These are phyloP conservation scores for Lecanicillium sp. DNA, from an alignment of 2,329 filamentous ascomycete genomes.

Conservation along the genomic window DNA sequence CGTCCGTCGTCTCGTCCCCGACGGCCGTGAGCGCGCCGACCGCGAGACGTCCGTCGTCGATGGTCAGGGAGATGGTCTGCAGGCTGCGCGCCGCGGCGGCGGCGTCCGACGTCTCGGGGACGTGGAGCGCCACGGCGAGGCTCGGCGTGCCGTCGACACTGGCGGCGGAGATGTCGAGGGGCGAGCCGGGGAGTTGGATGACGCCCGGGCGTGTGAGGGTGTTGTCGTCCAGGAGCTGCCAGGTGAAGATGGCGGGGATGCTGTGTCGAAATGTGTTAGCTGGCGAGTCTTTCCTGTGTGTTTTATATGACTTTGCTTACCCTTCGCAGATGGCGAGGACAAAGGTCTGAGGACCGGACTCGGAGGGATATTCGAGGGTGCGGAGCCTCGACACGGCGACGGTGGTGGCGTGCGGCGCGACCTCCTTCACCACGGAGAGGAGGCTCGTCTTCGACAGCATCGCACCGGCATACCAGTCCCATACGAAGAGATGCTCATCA, in stretches of 20 bases:
- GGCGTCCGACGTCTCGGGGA: constrained; percentile 20
- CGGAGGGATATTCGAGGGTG: constrained; percentile 28
- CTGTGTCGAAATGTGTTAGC: constrained; percentile 28
- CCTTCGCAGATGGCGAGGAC: constrained; percentile 39
- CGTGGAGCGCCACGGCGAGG: constrained; percentile 37
- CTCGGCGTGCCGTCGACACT: constrained; percentile 19
- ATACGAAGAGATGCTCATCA: constrained; percentile 70
- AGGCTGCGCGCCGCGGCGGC: constrained; percentile 24
- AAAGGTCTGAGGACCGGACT: constrained; percentile 24
- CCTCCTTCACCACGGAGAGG: constrained; percentile 34
- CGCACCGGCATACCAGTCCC: constrained; percentile 65
- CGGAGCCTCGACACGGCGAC: constrained; percentile 43
- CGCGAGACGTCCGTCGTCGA: constrained; percentile 27
- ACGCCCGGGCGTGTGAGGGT: constrained; percentile 40
- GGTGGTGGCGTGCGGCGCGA: constrained; percentile 31
- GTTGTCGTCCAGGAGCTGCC: constrained; percentile 45
- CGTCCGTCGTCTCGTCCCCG: constrained; percentile 22
- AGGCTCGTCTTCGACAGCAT: constrained; percentile 52
- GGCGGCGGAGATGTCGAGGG: constrained; percentile 47
- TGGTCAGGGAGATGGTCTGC: constrained; percentile 25
- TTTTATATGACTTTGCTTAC: constrained; percentile 33
- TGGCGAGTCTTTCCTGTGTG: too few species aligned
- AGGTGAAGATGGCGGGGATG: constrained; percentile 59
- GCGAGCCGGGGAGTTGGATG: constrained; percentile 57
- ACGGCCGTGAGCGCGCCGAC: constrained; percentile 23